These are phyloP conservation scores for Chaetomium strumarium DNA, from an alignment of 2,329 filamentous ascomycete genomes.

Conservation along the genomic window DNA sequence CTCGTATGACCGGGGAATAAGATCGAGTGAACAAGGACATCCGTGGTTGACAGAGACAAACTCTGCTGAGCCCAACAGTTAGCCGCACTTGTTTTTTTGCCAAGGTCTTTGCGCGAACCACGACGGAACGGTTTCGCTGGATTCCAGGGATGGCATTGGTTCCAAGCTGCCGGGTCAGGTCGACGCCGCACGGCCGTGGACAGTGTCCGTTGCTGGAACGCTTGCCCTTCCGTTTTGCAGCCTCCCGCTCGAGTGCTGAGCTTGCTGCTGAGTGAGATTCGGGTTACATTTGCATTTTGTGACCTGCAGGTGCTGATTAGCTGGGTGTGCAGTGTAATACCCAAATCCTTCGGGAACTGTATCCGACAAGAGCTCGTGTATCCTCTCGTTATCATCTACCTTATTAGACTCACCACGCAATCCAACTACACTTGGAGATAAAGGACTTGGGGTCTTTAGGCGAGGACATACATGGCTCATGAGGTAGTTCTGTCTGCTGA, in stretches of 20 bases:
- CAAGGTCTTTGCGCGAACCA: constrained; percentile 1
- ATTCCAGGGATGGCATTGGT: constrained; percentile 5
- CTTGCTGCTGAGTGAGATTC: no score
- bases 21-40: neutral
- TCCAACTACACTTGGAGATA: no score
- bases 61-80: neutral
- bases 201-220: neutral
- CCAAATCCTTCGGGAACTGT: neutral
- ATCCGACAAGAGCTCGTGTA: neutral
- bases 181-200: neutral
- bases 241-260: no score
- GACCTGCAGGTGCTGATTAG: no score
- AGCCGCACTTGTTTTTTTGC: neutral
- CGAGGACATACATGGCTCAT: no score
- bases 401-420: no score
- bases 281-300: no score
- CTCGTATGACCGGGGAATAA: neutral
- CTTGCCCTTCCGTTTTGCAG: neutral
- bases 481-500: neutral
- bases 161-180: constrained; percentile 20
- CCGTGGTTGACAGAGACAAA: neutral
- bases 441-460: no score
- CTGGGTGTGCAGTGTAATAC: no score
- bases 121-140: constrained; percentile 5
- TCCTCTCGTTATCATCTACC: no score